These are phyloP conservation scores for Lenwebbia sp. DNA, from an alignment of 345 rosid species.

Conservation along the genomic window DNA sequence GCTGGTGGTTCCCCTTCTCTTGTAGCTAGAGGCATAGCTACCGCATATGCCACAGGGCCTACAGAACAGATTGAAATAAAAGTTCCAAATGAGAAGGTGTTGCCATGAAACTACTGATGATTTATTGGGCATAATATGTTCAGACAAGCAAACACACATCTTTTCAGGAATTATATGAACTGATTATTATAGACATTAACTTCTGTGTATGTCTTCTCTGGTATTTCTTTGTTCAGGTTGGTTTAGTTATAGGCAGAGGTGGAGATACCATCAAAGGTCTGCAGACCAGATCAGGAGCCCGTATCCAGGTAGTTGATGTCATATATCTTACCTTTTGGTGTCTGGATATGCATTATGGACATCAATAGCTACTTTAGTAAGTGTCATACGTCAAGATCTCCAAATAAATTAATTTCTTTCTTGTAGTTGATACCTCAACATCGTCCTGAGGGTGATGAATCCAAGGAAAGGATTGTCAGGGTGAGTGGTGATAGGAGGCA, in stretches of 20 bases:
- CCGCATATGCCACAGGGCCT: constrained; percentile 32
- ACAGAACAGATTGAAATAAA: constrained; percentile 72
- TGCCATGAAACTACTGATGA: neutral
- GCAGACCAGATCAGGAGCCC: constrained; percentile 87
- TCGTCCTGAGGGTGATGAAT: constrained; percentile 74
- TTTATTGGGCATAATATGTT: neutral
- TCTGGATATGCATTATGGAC: neutral
- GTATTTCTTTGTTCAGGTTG: constrained; percentile 40
- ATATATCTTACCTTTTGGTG: neutral
- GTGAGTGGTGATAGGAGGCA: constrained; percentile 81
- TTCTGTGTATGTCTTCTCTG: neutral
- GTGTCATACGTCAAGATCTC: neutral
- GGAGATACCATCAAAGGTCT: constrained; percentile 89
- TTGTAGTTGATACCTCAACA: constrained; percentile 81
- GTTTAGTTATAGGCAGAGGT: constrained; percentile 87
- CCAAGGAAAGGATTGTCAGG: constrained; percentile 81
- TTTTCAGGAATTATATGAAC: neutral
- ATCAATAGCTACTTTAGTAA: neutral
- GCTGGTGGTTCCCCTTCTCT: constrained; percentile 93
- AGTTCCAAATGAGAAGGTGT: constrained; percentile 93
- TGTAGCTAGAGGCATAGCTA: constrained; percentile 66
- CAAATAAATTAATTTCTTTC: neutral
- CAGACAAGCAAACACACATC: neutral
- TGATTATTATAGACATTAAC: neutral
- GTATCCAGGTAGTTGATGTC: constrained; percentile 72